A percentile compares a stretch with the other conserved stretches of the same genome.
Conservation (phyloP, 345 rosid species). For the Eucalyptus virginea region DNA sequence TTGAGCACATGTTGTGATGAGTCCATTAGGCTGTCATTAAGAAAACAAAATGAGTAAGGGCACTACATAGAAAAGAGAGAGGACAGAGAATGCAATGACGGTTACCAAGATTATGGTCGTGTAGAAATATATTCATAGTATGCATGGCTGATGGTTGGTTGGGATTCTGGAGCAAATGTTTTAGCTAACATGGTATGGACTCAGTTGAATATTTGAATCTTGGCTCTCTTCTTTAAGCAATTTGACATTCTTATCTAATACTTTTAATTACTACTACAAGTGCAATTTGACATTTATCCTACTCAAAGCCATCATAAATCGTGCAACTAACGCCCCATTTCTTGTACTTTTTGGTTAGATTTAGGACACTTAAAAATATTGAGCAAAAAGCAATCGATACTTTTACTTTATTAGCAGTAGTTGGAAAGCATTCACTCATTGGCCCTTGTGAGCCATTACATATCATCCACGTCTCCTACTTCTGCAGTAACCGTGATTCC, state of each 20-base stretch:
- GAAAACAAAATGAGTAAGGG: background rate
- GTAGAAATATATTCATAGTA: background rate
- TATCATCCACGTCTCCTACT: background rate
- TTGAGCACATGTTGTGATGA: background rate
- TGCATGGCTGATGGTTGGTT: rapidly evolving
- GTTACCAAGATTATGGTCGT: background rate
- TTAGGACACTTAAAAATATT: background rate
- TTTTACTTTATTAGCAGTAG: background rate
- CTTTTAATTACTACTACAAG: background rate
- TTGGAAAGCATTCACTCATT: background rate
- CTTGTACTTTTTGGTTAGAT: background rate
- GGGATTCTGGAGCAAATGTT: background rate
- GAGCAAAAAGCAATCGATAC: background rate
- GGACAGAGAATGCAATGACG: background rate
- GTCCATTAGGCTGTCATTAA: background rate
- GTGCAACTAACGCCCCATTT: background rate
- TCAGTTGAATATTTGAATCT: background rate
- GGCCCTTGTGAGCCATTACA: background rate
- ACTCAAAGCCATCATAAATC: background rate
- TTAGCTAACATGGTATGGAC: too few relatives aligned
- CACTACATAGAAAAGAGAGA: background rate
- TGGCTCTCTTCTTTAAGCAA: background rate
- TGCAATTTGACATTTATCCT: background rate
- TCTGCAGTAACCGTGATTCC: background rate
- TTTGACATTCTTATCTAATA: background rate